Conservation (phyloP, 305 asterid species). For the Coffea humblotiana region DNA sequence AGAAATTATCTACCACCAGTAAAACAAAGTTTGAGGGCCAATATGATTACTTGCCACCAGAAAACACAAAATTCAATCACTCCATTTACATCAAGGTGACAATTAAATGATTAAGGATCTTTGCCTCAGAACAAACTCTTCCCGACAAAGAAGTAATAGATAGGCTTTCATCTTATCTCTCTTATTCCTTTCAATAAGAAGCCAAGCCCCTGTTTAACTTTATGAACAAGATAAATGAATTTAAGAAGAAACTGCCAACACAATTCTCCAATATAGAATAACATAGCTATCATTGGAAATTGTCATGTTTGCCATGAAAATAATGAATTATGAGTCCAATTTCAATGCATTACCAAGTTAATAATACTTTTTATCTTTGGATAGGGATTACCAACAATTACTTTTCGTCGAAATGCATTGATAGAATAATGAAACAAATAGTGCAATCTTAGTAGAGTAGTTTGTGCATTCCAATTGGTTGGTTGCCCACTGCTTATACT, state of each 20-base stretch:
- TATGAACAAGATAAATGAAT: no score
- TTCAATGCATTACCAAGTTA: not conserved
- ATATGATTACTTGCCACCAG: not conserved
- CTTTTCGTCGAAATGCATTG: not conserved
- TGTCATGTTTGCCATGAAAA: not conserved
- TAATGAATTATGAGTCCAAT: not conserved
- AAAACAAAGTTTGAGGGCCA: not conserved
- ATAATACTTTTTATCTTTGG: not conserved
- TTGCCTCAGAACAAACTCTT: not conserved
- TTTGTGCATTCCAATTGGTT: conserved; percentile 73
- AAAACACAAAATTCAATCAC: no score
- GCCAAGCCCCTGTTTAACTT: not conserved
- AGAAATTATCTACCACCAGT: not conserved
- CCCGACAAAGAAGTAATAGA: not conserved
- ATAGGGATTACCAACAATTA: not conserved
- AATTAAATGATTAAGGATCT: not conserved
- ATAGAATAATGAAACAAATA: not conserved
- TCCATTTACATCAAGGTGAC: no score
- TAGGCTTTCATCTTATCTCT: not conserved
- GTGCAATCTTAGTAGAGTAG: conserved; percentile 17
- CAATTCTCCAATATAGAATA: not conserved
- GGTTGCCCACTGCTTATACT: conserved; percentile 97
- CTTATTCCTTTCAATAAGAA: not conserved
- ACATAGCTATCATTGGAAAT: not conserved
- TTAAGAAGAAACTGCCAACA: not conserved